Base-by-base conservation (phyloP, 1,284 basidiomycete species). In the Bondarzewia mesenterica region DNA sequence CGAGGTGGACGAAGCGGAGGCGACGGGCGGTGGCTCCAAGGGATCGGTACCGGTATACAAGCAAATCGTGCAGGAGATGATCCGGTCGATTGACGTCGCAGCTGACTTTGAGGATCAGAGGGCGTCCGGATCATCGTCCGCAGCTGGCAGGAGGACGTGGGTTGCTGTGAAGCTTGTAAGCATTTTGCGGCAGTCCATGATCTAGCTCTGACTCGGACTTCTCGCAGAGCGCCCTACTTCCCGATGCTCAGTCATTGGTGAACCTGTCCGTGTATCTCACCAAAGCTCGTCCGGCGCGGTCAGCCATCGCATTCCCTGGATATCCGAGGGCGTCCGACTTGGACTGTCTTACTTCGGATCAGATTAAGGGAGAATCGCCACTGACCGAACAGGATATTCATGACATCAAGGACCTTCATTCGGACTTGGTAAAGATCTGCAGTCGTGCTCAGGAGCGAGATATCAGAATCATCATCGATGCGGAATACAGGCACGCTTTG, bases 131-230 rank as follows among this genome's bases (percentile, higher is more conserved):
- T 59, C 39, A 41, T 15, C 32, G 2, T 22, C 37, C 3, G 44
- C 44, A 3, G 56, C 54, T 4, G 70, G 69, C n/a, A 64, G 87
- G 22, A 74, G 77, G 53, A 90, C 89, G 0, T 89, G 85, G 77
- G 84, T 93, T 35, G 89, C 91, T 0, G 64, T 93, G 36, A 93
- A 93, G 64, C 66, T 90, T 52, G 88, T 85, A 57, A 53, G 79
- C 20, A 22, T 25, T 21, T 42, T 27, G 32, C 36, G 38, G 21
- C 27, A 16, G n/a, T 26, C 22, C n/a, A n/a, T n/a, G n/a, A n/a
- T n/a, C n/a, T n/a, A n/a, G n/a, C n/a, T n/a, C n/a, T n/a, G n/a
- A 38, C 23, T 21, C 26, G 42, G 37, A n/a, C 7, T 18, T 8
- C 20, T 50, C 18, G 55, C 32, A 83, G 76, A 82, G 80, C 3